Base-by-base conservation (phyloP, 2,329 filamentous ascomycete species). In the Pseudohalonectria lignicola region DNA sequence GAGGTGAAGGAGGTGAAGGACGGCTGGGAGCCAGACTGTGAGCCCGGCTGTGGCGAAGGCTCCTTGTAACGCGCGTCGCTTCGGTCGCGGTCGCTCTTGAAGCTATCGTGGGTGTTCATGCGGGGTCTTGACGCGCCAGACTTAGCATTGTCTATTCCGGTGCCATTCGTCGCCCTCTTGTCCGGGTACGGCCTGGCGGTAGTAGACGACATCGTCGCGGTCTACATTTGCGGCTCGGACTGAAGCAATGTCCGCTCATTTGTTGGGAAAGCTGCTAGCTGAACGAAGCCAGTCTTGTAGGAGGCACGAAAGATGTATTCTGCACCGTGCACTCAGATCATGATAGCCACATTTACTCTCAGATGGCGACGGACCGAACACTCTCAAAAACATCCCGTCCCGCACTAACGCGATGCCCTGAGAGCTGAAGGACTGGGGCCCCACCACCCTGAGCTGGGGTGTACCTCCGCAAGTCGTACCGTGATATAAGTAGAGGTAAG, bases 201-300 rank as follows among this genome's bases (percentile, higher is more conserved):
- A 47, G 56, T 59, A 42, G 61, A 63, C 44, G 63, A 62, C 62
- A 66, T 66, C 45, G 41, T 54, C 49, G 45, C 49, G 45, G 49
- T 34, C 54, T 60, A 59, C 59, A 61, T 61, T 30, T 26, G 34
- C 31, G 31, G 33, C 18, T 37, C 17, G 21, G 30, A 18, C 40
- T 15, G 29, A 16, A 10, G 34, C 29, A 21, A 28, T 15, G 36
- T 33, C 29, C 13, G 30, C 12, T 31, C 36, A 38, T 38, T 38
- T 38, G 36, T 18, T 19, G 30, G n/a, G n/a, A n/a, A n/a, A n/a
- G n/a, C n/a, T n/a, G n/a, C n/a, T n/a, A n/a, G n/a, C n/a, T n/a
- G n/a, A n/a, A n/a, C n/a, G n/a, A n/a, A n/a, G n/a, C n/a, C n/a
- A n/a, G n/a, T n/a, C n/a, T n/a, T n/a, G n/a, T n/a, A n/a, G n/a